Evolutionary conservation across 148 eudicot genomes (phyloP), one percentile per base, ranked within the genome.

Genomic region (Spergularia marina): DNA sequence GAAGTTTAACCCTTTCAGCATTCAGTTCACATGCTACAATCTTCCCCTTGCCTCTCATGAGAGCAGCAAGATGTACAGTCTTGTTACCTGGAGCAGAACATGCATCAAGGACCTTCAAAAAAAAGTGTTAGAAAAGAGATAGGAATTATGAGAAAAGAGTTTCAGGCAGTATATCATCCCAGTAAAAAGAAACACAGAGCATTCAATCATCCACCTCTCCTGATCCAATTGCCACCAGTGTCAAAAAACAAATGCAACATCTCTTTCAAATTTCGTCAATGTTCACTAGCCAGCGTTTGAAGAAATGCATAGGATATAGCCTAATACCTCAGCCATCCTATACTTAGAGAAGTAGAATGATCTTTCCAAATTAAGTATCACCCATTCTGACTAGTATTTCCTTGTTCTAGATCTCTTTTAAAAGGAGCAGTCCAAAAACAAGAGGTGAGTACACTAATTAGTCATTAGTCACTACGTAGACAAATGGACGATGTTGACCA

Each of bases 11-110:
- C 78, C 99, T 88, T 64, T 92, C 89, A 54, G 81, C 77, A 83
- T 91, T 84, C 72, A 91, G 84, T 77, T 96, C 99, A 85, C 94
- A 96, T 68, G 99, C 99, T 80, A 88, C 76, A 64, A 96, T 83
- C 79, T 84, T 91, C 52, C 99, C 99, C 84, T 87, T 83, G 76
- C 94, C 97, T 77, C 74, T 76, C 90, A 89, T 92, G 60, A 96
- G 94, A 53, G 98, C 94, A 72, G 97, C 89, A 54, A 92, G 93
- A 81, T 96, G 99, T 14, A 85, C 89, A 68, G 99, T 96, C 86
- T 96, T 96, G 86, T 96, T 96, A 66, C 99, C 99, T 62, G 99
- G 99, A 75, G 99, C 98, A 72, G 99, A 82, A 80, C 99, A 96
- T 23, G 99, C 99, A 88, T 96, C 99, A 68, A 96, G 87, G 76